phyloP scores from a whole-genome alignment of 2,329 filamentous ascomycete genomes.

The Waltergamsia citrina region DNA sequence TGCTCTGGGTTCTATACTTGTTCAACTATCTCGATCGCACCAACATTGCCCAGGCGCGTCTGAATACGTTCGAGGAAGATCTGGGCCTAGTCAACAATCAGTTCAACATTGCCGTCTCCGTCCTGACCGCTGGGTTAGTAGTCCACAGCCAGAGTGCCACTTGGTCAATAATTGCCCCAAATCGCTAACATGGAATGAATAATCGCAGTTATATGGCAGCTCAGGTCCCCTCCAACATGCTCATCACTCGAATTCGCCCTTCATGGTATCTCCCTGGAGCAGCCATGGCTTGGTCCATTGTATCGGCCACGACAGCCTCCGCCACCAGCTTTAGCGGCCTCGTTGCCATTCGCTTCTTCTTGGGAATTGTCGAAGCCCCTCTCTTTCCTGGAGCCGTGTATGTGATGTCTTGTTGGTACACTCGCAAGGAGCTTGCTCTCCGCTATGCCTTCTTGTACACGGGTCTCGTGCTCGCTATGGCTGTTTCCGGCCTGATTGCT shows the following conservation, averaged over 20 bases:
- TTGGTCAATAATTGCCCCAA: too few species aligned
- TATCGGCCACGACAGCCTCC: slow-evolving; percentile 24
- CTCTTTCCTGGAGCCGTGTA: slow-evolving; percentile 19
- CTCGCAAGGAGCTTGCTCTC: slow-evolving; percentile 43
- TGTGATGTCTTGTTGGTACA: slow-evolving; percentile 39
- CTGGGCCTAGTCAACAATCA: too few species aligned
- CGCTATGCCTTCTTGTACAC: slow-evolving; percentile 24
- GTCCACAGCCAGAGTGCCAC: too few species aligned
- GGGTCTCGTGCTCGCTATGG: slow-evolving; percentile 22
- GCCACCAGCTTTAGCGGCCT: slow-evolving; percentile 29
- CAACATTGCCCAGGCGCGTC: too few species aligned
- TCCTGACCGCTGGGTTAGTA: too few species aligned
- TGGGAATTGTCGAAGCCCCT: slow-evolving; percentile 9
- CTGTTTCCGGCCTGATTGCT: slow-evolving; percentile 40
- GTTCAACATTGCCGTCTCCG: too few species aligned
- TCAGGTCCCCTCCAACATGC: too few species aligned
- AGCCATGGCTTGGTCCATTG: slow-evolving; percentile 10
- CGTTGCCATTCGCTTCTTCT: slow-evolving; percentile 5
- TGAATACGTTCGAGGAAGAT: too few species aligned
- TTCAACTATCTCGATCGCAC: too few species aligned
- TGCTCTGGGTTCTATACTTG: too few species aligned
- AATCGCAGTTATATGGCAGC: too few species aligned
- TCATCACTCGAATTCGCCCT: slow-evolving; percentile 32
- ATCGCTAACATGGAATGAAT: too few species aligned
- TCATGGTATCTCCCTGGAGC: slow-evolving; percentile 15